Evolutionary conservation across 495 filamentous ascomycete species (phyloP).

Genomic region (Haplographium delicatum): DNA sequence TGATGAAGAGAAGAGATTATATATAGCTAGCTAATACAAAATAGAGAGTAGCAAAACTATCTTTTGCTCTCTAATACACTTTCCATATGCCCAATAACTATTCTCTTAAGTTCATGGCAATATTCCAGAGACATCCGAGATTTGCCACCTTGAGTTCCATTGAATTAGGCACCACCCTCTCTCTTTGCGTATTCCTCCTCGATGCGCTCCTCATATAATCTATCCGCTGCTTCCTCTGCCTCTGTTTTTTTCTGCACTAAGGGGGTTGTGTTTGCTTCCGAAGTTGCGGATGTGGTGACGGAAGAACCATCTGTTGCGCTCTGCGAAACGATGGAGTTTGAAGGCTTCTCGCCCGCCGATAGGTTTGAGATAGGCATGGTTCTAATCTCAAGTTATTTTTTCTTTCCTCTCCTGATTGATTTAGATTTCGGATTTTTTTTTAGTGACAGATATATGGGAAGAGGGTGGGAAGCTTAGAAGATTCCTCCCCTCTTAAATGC

Average conservation of each 20-base stretch:
- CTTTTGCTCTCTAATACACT: too few relatives aligned
- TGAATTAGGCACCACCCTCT: conserved; percentile 26
- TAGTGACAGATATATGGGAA: too few relatives aligned
- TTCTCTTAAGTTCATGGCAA: neutral
- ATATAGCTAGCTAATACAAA: too few relatives aligned
- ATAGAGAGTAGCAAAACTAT: too few relatives aligned
- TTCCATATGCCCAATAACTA: neutral
- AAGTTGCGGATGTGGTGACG: conserved; percentile 7
- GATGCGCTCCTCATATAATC: conserved; percentile 26
- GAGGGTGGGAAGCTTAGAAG: too few relatives aligned
- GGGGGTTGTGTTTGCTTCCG: neutral
- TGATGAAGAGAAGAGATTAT: too few relatives aligned
- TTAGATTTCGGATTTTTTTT: too few relatives aligned
- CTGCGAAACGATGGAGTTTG: conserved; percentile 21
- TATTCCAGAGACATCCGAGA: neutral
- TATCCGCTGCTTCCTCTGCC: conserved; percentile 22
- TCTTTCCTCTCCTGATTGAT: too few relatives aligned
- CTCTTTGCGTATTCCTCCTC: conserved; percentile 34
- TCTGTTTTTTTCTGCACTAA: conserved; percentile 7
- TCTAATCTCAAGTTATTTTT: too few relatives aligned
- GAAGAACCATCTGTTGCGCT: conserved; percentile 12
- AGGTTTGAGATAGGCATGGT: conserved; percentile 32
- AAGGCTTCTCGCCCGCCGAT: conserved; percentile 27
- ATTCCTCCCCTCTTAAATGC: too few relatives aligned
- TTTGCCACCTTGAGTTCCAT: too few relatives aligned